A percentile compares a stretch with the other conserved stretches of the same genome.
phyloP scores from a whole-genome alignment of 176 grass and related monocot genomes.

The Eremochloa ophiuroides region DNA sequence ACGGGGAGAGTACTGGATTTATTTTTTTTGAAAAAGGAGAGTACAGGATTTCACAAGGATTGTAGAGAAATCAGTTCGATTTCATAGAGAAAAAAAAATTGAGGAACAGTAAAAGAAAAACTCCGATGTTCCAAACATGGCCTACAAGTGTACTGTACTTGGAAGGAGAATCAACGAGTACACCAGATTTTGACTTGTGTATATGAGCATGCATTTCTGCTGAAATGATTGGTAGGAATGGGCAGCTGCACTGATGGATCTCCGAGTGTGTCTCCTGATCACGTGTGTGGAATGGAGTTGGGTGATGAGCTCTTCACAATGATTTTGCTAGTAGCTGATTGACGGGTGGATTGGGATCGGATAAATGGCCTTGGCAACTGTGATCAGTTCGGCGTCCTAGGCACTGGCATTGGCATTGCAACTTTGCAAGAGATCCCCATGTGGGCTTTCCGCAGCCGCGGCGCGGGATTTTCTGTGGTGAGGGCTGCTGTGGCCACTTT shows the following conservation, averaged over 20 bases:
- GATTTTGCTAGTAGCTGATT: constrained; percentile 7
- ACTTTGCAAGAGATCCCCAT: too few species aligned
- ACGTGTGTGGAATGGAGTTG: neutral
- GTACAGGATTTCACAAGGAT: neutral
- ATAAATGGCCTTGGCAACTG: constrained; percentile 3
- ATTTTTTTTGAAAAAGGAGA: too few species aligned
- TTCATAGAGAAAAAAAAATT: neutral
- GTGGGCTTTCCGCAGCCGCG: too few species aligned
- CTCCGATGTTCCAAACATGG: neutral
- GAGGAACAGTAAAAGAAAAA: neutral
- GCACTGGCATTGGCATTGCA: too few species aligned
- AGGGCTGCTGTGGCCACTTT: neutral
- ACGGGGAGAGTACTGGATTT: too few species aligned
- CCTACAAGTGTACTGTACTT: neutral
- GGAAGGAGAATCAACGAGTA: neutral
- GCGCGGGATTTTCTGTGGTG: neutral
- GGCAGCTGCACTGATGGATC: neutral
- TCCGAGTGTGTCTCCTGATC: neutral
- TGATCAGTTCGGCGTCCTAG: constrained; percentile 2
- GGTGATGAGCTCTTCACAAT: neutral
- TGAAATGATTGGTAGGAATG: neutral
- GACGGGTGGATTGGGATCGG: neutral
- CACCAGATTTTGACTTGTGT: neutral
- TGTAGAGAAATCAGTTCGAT: neutral
- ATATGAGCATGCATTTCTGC: neutral